These are phyloP conservation scores for Cadophora sp. DNA, from an alignment of 2,329 filamentous ascomycete genomes.

Conservation along the genomic window DNA sequence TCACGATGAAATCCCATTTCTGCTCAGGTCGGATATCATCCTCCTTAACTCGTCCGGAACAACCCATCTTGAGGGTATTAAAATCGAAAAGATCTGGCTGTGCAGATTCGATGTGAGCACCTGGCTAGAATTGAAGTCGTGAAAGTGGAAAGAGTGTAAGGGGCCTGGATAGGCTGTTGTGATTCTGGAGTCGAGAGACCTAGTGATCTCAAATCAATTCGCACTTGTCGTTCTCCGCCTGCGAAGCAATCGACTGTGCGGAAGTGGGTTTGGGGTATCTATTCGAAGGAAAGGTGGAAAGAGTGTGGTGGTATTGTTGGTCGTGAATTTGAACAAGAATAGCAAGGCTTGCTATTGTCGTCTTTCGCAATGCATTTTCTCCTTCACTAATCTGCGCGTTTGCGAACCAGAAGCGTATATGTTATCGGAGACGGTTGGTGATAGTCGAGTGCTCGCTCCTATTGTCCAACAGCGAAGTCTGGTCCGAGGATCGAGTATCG, in stretches of 20 bases:
- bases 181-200: slow-evolving; percentile 15
- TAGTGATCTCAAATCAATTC: neutral
- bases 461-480: slow-evolving; percentile 15
- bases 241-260: slow-evolving; percentile 32
- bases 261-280: slow-evolving; percentile 17
- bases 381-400: neutral
- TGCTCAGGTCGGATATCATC: slow-evolving; percentile 79
- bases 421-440: neutral
- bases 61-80: slow-evolving; percentile 63
- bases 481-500: slow-evolving; percentile 9
- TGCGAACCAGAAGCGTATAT: neutral
- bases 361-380: slow-evolving; percentile 24
- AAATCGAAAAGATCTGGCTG: slow-evolving; percentile 30
- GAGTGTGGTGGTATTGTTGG: slow-evolving; percentile 1
- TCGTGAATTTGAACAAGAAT: slow-evolving; percentile 13
- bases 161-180: slow-evolving; percentile 18
- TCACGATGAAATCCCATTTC: slow-evolving; percentile 92
- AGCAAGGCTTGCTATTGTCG: slow-evolving; percentile 33
- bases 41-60: slow-evolving; percentile 67
- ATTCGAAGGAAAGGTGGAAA: slow-evolving; percentile 19
- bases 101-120: slow-evolving; percentile 31
- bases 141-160: slow-evolving; percentile 18
- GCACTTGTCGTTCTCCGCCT: slow-evolving; percentile 35
- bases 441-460: slow-evolving; percentile 4
- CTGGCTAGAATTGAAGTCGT: slow-evolving; percentile 28